Conservation (phyloP, 108 stramenopile genomes). For the Skeletonema costatum region DNA sequence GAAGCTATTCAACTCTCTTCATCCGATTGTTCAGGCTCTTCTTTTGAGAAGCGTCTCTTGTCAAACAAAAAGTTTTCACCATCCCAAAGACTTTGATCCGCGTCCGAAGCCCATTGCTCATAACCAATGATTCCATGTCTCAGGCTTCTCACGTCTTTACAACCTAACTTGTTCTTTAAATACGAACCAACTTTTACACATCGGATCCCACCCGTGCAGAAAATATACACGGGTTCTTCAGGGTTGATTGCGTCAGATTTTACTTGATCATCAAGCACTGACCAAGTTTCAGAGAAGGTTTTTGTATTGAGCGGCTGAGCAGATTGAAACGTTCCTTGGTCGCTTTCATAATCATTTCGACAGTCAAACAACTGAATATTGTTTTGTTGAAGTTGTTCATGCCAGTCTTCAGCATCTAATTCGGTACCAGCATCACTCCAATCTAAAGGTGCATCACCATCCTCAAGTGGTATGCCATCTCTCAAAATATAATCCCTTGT, state of each 20-base stretch:
- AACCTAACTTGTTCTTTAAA: slow-evolving; percentile 72
- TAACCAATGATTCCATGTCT: slow-evolving; percentile 82
- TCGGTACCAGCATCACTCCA: slow-evolving; percentile 59
- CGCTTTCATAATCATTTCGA: slow-evolving; percentile 77
- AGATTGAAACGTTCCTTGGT: slow-evolving; percentile 63
- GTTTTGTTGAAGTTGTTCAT: slow-evolving; percentile 40
- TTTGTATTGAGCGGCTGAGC: slow-evolving; percentile 69
- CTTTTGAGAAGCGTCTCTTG: slow-evolving; percentile 51
- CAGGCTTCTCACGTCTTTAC: slow-evolving; percentile 70
- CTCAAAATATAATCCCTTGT: slow-evolving; percentile 54
- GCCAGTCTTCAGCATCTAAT: slow-evolving; percentile 53
- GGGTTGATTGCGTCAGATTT: slow-evolving; percentile 50
- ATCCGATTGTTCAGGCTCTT: neutral
- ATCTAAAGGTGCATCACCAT: slow-evolving; percentile 34
- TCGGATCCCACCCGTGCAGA: slow-evolving; percentile 90
- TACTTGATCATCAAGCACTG: slow-evolving; percentile 47
- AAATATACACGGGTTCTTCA: slow-evolving; percentile 63
- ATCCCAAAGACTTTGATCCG: slow-evolving; percentile 30
- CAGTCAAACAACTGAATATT: slow-evolving; percentile 55
- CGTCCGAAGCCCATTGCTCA: slow-evolving; percentile 22
- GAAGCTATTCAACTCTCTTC: neutral
- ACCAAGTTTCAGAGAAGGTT: slow-evolving; percentile 77
- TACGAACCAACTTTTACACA: slow-evolving; percentile 87
- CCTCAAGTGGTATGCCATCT: slow-evolving; percentile 37
- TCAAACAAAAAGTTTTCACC: slow-evolving; percentile 72